These are phyloP conservation scores for Pseudopithomyces chartarum DNA, from an alignment of 2,329 filamentous ascomycete species.

Conservation along the genomic window DNA sequence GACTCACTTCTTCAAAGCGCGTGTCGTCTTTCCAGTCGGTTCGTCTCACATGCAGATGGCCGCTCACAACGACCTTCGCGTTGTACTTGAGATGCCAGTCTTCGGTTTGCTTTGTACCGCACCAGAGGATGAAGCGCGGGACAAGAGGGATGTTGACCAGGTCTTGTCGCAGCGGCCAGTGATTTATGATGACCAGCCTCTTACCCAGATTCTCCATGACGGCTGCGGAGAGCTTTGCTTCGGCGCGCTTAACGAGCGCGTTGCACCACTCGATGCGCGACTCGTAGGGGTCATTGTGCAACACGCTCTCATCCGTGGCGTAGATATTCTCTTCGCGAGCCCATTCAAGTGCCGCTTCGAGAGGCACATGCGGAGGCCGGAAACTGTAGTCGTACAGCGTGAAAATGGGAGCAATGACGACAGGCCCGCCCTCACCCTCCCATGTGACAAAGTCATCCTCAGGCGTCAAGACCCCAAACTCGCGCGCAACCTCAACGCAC, in stretches of 20 bases:
- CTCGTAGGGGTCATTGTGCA: conserved; percentile 52
- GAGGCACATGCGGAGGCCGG: conserved; percentile 54
- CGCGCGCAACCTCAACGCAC: conserved; percentile 59
- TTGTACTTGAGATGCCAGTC: conserved; percentile 54
- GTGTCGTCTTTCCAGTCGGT: conserved; percentile 55
- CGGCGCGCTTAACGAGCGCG: conserved; percentile 46
- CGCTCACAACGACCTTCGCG: conserved; percentile 53
- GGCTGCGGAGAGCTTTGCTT: conserved; percentile 47
- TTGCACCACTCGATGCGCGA: conserved; percentile 54
- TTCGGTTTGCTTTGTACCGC: conserved; percentile 53
- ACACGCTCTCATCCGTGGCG: conserved; percentile 52
- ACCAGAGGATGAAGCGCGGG: conserved; percentile 54
- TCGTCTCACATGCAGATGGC: conserved; percentile 52
- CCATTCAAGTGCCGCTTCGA: conserved; percentile 55
- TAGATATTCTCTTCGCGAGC: conserved; percentile 52
- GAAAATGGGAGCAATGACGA: conserved; percentile 61
- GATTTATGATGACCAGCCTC: conserved; percentile 50
- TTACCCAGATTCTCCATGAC: conserved; percentile 35
- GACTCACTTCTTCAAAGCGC: conserved; percentile 53
- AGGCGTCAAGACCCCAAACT: conserved; percentile 59
- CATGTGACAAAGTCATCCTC: conserved; percentile 61
- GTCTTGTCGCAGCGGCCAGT: conserved; percentile 54
- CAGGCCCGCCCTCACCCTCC: conserved; percentile 57
- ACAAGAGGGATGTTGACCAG: conserved; percentile 50
- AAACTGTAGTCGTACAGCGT: conserved; percentile 66